Evolutionary conservation across 2,329 filamentous ascomycete genomes (phyloP).

Genomic region (Phoma herbarum): DNA sequence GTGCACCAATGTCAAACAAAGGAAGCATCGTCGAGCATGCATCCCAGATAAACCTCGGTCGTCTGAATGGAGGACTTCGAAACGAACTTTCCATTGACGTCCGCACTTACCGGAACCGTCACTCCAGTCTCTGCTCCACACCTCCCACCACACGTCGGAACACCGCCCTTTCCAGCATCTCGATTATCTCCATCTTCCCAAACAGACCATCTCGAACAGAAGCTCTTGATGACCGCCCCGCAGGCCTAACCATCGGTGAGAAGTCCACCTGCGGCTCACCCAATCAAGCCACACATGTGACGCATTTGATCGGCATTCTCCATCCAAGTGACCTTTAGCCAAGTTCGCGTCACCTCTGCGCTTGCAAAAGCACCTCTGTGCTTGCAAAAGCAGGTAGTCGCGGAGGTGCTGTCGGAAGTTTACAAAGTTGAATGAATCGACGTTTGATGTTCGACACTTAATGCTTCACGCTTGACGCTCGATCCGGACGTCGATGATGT

Average conservation of each 20-base stretch:
- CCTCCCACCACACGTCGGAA: conserved; percentile 1
- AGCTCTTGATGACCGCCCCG: conserved; percentile 7
- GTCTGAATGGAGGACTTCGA: conserved; percentile 2
- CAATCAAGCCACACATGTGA: conserved; percentile 9
- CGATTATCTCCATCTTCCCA: neutral
- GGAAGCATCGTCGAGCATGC: neutral
- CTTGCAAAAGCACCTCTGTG: conserved; percentile 11
- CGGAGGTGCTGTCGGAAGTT: neutral
- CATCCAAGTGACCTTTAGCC: neutral
- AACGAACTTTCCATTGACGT: conserved; percentile 2
- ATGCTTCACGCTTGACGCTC: neutral
- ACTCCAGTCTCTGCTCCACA: neutral
- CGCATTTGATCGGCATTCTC: conserved; percentile 9
- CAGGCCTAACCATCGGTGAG: neutral
- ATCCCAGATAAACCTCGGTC: neutral
- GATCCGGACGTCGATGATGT: conserved; percentile 2
- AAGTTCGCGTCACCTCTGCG: conserved; percentile 13
- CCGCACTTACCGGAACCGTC: conserved; percentile 8
- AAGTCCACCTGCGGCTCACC: neutral
- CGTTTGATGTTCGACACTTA: neutral
- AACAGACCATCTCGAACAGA: neutral
- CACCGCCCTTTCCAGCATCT: neutral
- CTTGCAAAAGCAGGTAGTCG: conserved; percentile 1
- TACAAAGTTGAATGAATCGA: neutral
- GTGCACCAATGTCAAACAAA: neutral